A percentile compares a stretch with the other conserved stretches of the same genome.
Conservation (phyloP, 108 stramenopile species). For the Schizochytrium sp. region DNA sequence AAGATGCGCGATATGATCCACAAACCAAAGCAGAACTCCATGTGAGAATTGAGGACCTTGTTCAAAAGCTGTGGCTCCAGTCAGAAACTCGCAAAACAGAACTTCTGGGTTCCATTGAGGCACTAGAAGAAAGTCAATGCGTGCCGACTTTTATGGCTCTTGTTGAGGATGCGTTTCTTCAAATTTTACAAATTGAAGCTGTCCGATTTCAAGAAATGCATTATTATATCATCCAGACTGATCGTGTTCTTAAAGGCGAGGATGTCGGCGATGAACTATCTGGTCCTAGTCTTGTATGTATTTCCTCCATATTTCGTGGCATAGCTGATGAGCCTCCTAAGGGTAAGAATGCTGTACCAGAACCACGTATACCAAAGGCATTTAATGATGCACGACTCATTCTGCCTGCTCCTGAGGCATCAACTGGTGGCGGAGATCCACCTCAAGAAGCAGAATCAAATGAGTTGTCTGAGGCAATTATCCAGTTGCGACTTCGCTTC, state of each 20-base stretch:
- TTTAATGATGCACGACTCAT: neutral
- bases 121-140: neutral
- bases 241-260: neutral
- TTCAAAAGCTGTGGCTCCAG: neutral
- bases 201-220: neutral
- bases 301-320: neutral
- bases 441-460: neutral
- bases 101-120: neutral
- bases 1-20: slow-evolving; percentile 4
- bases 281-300: neutral
- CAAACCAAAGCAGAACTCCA: neutral
- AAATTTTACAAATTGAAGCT: slow-evolving; percentile 23
- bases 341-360: slow-evolving; percentile 27
- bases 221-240: neutral
- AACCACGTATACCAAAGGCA: neutral
- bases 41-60: slow-evolving; percentile 6
- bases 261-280: neutral
- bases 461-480: neutral
- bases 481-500: neutral
- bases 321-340: neutral
- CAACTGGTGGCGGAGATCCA: too few relatives aligned
- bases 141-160: neutral
- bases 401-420: neutral
- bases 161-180: neutral
- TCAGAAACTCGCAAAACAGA: neutral